Conservation (phyloP, 768 basidiomycete genomes). For the Dioszegia hungarica region DNA sequence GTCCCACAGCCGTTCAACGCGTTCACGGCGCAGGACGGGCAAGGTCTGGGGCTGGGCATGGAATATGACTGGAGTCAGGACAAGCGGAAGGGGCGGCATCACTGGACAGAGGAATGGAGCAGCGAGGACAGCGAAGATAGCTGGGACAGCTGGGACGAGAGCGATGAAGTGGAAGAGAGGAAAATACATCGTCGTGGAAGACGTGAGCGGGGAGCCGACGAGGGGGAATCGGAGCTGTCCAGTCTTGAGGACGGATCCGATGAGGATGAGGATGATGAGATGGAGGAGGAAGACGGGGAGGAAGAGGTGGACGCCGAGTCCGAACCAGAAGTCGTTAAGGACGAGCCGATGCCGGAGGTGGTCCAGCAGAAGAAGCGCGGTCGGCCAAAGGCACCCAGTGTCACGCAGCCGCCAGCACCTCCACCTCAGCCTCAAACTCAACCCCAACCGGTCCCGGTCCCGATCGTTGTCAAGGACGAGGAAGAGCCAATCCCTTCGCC, state of each 20-base stretch:
- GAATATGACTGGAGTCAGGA: conserved; percentile 7
- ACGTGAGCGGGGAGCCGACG: neutral
- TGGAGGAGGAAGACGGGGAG: conserved; percentile 9
- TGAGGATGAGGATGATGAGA: conserved; percentile 3
- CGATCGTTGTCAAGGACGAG: neutral
- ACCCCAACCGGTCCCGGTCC: too few relatives aligned
- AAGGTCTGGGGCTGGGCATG: conserved; percentile 28
- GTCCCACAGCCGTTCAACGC: conserved; percentile 37
- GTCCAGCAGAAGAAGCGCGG: conserved; percentile 4
- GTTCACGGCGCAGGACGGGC: conserved; percentile 33
- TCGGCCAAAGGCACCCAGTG: neutral
- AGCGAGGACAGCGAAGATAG: conserved; percentile 13
- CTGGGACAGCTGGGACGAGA: conserved; percentile 10
- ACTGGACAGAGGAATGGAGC: conserved; percentile 11
- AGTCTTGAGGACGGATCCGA: conserved; percentile 6
- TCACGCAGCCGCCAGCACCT: neutral
- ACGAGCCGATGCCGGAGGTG: neutral
- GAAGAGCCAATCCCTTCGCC: neutral
- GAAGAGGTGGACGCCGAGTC: neutral
- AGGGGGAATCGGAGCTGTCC: conserved; percentile 7
- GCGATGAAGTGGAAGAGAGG: conserved; percentile 16
- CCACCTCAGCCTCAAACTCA: too few relatives aligned
- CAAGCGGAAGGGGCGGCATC: conserved; percentile 1
- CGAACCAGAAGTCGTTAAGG: neutral
- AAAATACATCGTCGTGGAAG: conserved; percentile 4